Evolutionary conservation across 176 grass and related monocot species (phyloP).

Genomic region (Raddia distichophylla): DNA sequence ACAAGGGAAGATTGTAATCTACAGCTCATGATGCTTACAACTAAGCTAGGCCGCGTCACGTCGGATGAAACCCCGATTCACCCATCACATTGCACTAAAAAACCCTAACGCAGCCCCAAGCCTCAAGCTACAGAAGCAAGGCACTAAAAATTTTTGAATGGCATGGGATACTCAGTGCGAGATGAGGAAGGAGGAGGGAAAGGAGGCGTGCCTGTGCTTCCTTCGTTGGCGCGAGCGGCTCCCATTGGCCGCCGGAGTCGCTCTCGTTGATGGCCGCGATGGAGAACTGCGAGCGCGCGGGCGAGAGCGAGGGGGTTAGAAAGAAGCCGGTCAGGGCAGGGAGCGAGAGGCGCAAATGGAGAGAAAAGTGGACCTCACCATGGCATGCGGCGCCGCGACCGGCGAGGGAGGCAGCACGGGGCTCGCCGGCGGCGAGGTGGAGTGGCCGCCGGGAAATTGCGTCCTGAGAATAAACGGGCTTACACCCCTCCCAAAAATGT

Average conservation of each 20-base stretch:
- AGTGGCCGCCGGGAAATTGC: conserved; percentile 31
- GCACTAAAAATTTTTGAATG: neutral
- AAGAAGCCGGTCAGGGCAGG: neutral
- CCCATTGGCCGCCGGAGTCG: conserved; percentile 71
- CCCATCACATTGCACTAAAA: conserved; percentile 27
- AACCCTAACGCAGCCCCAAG: conserved; percentile 40
- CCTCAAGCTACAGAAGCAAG: conserved; percentile 19
- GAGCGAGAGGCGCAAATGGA: neutral
- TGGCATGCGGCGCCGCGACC: conserved; percentile 25
- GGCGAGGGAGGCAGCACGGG: conserved; percentile 4
- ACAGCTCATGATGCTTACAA: neutral
- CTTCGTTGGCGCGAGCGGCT: conserved; percentile 92
- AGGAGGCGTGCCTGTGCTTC: conserved; percentile 73
- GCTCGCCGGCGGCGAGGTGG: conserved; percentile 11
- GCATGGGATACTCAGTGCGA: neutral
- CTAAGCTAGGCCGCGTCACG: neutral
- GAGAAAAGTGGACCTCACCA: conserved; percentile 42
- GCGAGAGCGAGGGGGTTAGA: conserved; percentile 2
- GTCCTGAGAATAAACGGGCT: conserved; percentile 1
- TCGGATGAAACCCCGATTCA: neutral
- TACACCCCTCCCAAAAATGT: no score
- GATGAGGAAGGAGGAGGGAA: neutral
- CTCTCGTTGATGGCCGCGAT: conserved; percentile 94
- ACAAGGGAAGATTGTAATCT: neutral
- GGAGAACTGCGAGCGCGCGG: conserved; percentile 70